Base-by-base conservation (phyloP, 1,284 basidiomycete species). In the Ustilago curta region DNA sequence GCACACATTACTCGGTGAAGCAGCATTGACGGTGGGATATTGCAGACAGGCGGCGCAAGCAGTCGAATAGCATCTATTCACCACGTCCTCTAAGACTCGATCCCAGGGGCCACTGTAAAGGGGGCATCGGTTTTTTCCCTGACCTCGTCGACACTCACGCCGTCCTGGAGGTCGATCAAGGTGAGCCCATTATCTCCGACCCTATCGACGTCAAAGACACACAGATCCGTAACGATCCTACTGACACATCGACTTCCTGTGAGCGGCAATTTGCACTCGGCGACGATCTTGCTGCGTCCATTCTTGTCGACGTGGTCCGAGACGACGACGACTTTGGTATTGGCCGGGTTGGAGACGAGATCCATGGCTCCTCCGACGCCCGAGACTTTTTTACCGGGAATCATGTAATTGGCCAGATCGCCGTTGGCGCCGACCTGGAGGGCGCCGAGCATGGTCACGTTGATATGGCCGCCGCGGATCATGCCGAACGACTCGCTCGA, bases 351-450 rank as follows among this genome's bases (percentile, higher is more conserved):
- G 23, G 73, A 73, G 37, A 78, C 75, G 16, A 80, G 90, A 83
- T 96, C 94, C 94, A 97, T 97, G 1, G 95, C 94, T 62, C 95
- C 95, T 31, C 95, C 95, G 84, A 97, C 95, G 52, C 93, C 93
- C 59, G 73, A 70, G 18, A 79, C 77, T 82, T 94, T 89, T 86
- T 95, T 94, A 32, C 93, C 93, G 16, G 95, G 95, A 78, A 97
- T 94, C 94, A 97, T 97, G 85, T 93, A 98, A 88, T 98, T 98
- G 54, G 96, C 95, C 69, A 98, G 91, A 84, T 98, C 95, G 94
- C 90, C 96, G 23, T 90, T 90, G 77, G 92, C 90, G 2, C 93
- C 94, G 53, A 97, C 95, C 88, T 98, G 91, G 91, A 98, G 94
- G 3, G 95, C 94, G 47, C 91, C 91, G 21, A 92, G 90, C 84